Evolutionary conservation across 495 filamentous ascomycete species (phyloP), one percentile per base, ranked within the genome.

Genomic region (Aspergillus baeticus): DNA sequence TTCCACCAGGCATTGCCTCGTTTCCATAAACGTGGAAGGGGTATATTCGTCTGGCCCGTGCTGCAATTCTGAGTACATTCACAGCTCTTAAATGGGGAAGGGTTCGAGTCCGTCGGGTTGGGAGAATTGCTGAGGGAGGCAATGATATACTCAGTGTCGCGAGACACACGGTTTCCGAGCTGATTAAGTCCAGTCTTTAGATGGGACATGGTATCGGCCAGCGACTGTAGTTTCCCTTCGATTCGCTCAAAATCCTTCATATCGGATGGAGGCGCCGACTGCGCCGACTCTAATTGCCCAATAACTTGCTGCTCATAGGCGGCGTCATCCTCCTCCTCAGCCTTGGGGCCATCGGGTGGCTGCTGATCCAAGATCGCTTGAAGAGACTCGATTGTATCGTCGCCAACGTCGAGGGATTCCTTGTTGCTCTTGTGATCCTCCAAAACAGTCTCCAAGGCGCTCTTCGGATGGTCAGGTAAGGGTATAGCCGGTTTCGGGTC

Each of bases 131-230:
- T 54, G 18, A 66, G 55, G 3, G 63, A 60, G 10, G 58, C 8
- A 26, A 59, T 11, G 11, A 55, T 57, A 17, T 35, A 11, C 47
- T 67, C 66, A 6, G 62, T 57, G n/a, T 79, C 70, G 2, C 65
- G 70, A 26, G 73, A 75, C 29, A 89, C 72, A 51, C 83, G 77
- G 31, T 80, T 72, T 69, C 88, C 86, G n/a, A 91, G 71, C 14
- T 80, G 75, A 58, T 84, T 77, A 33, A 91, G 83, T 2, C 86
- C 87, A 46, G 80, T 77, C 56, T 84, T 86, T 18, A 88, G 82
- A 20, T 85, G 82, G 2, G 79, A 78, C 56, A 92, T 88, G 54
- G 83, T 83, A 3, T 80, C 72, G 31, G 79, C 74, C 18, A 88
- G 78, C 2, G 81, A 84, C 45, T 78, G 71, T 10, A 88, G 67